These are phyloP conservation scores for Hypomyces rosellus DNA, from an alignment of 2,329 filamentous ascomycete genomes.

Conservation along the genomic window DNA sequence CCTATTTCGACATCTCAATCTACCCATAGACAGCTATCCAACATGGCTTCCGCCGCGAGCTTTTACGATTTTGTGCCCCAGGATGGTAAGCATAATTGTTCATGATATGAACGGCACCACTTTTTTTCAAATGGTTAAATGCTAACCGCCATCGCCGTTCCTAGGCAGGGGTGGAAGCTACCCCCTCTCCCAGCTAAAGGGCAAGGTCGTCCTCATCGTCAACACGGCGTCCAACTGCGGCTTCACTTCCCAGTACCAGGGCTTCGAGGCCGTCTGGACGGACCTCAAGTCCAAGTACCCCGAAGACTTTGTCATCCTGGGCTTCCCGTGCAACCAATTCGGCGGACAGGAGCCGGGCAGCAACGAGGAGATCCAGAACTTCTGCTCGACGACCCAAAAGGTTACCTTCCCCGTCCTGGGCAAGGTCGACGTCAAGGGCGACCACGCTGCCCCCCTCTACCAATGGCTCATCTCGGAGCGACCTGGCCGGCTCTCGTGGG, in stretches of 20 bases:
- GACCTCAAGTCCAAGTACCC: constrained; percentile 64
- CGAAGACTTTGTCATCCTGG: constrained; percentile 78
- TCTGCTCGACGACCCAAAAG: constrained; percentile 87
- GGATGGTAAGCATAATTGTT: no score
- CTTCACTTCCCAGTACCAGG: constrained; percentile 92
- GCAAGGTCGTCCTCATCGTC: constrained; percentile 92
- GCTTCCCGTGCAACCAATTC: constrained; percentile 99
- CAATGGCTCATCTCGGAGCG: constrained; percentile 71
- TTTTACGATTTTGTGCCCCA: no score
- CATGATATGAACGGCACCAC: no score
- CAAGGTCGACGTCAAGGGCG: constrained; percentile 93
- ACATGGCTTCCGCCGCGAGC: no score
- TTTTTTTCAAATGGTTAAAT: no score
- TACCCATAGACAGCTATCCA: no score
- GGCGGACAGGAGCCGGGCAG: constrained; percentile 79
- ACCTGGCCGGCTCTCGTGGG: no score
- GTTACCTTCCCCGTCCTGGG: constrained; percentile 85
- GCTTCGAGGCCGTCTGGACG: constrained; percentile 88
- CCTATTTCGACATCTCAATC: no score
- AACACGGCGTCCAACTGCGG: constrained; percentile 99
- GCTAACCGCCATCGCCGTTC: no score
- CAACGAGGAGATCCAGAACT: constrained; percentile 73
- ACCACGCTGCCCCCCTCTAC: constrained; percentile 51
- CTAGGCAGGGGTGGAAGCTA: no score
- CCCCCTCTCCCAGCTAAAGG: constrained; percentile 65